Conservation (phyloP, 371 early-diverging fungal genomes). For the Zychaea mexicana region DNA sequence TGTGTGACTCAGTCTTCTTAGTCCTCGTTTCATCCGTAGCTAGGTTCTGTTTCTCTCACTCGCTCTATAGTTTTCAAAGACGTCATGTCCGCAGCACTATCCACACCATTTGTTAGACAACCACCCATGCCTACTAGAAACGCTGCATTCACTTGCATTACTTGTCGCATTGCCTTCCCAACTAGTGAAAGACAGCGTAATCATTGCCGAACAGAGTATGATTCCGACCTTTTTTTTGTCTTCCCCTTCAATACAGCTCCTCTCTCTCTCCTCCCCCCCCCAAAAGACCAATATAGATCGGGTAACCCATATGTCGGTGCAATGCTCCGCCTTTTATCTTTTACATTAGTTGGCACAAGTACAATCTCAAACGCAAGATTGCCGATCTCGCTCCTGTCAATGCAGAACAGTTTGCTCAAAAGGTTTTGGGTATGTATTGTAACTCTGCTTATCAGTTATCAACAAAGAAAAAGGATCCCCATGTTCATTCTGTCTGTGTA, state of each 20-base stretch:
- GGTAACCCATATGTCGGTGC: neutral
- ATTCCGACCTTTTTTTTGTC: neutral
- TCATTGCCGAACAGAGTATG: conserved; percentile 82
- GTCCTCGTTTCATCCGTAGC: too few species aligned
- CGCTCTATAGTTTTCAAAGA: neutral
- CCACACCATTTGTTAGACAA: neutral
- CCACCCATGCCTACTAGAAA: neutral
- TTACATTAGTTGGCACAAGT: conserved; percentile 75
- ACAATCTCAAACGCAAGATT: conserved; percentile 88
- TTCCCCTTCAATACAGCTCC: too few species aligned
- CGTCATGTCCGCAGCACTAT: conserved; percentile 1
- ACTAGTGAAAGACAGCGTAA: conserved; percentile 80
- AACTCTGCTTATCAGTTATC: conserved; percentile 21
- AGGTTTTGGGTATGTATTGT: conserved; percentile 58
- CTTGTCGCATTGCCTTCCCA: conserved; percentile 87
- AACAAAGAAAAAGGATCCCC: too few species aligned
- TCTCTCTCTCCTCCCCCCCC: neutral
- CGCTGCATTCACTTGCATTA: conserved; percentile 63
- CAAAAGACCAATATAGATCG: neutral
- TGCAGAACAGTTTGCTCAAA: conserved; percentile 76
- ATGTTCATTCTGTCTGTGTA: too few species aligned
- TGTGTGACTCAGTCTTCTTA: too few species aligned
- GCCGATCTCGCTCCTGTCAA: conserved; percentile 76
- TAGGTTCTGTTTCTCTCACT: neutral
- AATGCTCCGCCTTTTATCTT: neutral